Base-by-base conservation (phyloP, 495 filamentous ascomycete genomes). In the Penicillium waksmanii region DNA sequence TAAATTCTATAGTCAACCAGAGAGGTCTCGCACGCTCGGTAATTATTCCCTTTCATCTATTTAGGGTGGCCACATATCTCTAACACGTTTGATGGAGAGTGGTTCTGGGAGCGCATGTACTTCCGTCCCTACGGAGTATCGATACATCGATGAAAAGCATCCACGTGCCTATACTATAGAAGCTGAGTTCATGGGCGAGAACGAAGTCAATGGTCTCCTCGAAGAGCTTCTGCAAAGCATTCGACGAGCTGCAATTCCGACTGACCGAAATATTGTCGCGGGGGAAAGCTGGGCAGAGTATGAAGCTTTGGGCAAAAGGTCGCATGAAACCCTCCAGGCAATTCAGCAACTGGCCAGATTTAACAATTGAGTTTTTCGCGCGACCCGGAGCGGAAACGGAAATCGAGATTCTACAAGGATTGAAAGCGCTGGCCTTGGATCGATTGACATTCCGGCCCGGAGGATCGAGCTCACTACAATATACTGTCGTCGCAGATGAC, bases 111-210 rank as follows among this genome's bases (percentile, higher is more conserved):
- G 48, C 1, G 73, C 73, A 18, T 76, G 72, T 43, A 76, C 73
- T 11, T 69, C 60, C 7, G 72, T 76, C 4, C 66, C 70, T 1
- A 74, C 66, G 4, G 72, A 76, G 43, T 74, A 69, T 54, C 68
- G 73, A 35, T 15, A 63, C 17, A 17, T 61, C 0, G 58, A 75
- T 61, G 63, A 60, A 0, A 2, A 9, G 1, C 65, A 72, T 33
- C 60, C 56, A 0, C 17, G 55, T 0, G 49, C 53, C 0, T 76
- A 62, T 23, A 74, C 70, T 0, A 55, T 77, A 19, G 69, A 73
- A 56, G 65, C 62, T 5, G 58, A 70, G 1, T 72, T 62, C 38
- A 75, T 75, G 73, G 44, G 54, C 44, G 3, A 23, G 1, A 23
- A 54, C 5, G 69, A 72, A 25, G 60, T 68, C 2, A 61, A 43